phyloP scores from a whole-genome alignment of 371 early-diverging fungal genomes.

The Apophysomyces trapeziformis region DNA sequence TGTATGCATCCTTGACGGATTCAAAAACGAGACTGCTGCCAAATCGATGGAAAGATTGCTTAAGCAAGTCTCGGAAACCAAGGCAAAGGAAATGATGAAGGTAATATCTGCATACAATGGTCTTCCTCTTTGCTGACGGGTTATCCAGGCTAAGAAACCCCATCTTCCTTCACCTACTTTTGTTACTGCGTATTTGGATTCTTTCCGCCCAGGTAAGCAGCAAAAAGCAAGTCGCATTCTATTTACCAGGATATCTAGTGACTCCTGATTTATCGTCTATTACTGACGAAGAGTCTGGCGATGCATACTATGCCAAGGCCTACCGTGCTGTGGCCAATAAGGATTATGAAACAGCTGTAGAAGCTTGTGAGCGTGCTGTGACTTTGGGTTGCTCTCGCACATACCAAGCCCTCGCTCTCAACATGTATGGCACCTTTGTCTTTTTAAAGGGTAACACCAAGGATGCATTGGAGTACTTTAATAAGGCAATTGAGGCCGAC shows the following conservation, averaged over 20 bases:
- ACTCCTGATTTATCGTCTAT: constrained; percentile 35
- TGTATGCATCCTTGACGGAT: constrained; percentile 92
- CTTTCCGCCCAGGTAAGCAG: constrained; percentile 72
- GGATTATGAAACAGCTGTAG: constrained; percentile 74
- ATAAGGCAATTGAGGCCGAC: constrained; percentile 81
- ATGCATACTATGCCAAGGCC: constrained; percentile 54
- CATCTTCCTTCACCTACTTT: constrained; percentile 91
- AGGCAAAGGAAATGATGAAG: constrained; percentile 80
- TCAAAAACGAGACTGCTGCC: constrained; percentile 83
- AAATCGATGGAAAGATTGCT: constrained; percentile 89
- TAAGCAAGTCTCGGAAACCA: constrained; percentile 78
- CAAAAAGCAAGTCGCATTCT: neutral
- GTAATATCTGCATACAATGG: constrained; percentile 17
- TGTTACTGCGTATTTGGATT: constrained; percentile 88
- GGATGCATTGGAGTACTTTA: constrained; percentile 73
- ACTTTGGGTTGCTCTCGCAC: constrained; percentile 57
- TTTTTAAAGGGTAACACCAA: constrained; percentile 87
- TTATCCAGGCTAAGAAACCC: constrained; percentile 51
- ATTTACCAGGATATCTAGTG: constrained; percentile 18
- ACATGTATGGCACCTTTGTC: constrained; percentile 85
- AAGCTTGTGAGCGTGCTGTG: constrained; percentile 70
- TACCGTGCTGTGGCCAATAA: constrained; percentile 53
- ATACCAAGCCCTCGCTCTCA: constrained; percentile 72
- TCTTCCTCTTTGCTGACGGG: neutral
- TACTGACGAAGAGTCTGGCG: constrained; percentile 46